Conservation (phyloP, 208 protist species). For the Trypanosoma vivax region DNA sequence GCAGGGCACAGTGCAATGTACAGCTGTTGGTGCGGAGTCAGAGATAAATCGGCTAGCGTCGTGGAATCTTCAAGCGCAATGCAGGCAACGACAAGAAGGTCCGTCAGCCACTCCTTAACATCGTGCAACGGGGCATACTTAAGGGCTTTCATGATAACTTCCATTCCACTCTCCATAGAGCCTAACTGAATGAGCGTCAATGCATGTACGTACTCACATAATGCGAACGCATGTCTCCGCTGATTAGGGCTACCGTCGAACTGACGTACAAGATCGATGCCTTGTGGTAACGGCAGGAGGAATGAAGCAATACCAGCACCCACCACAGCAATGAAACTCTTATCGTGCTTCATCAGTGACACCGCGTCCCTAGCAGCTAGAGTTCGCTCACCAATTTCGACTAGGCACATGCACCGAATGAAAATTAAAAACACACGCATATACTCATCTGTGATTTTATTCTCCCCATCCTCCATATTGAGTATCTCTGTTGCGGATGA, state of each 20-base stretch:
- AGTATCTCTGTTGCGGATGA: conserved; percentile 12
- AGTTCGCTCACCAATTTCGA: conserved; percentile 49
- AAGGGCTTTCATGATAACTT: conserved; percentile 28
- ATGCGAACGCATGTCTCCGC: conserved; percentile 28
- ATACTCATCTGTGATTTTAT: not conserved
- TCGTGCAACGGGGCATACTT: conserved; percentile 6
- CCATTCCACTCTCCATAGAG: conserved; percentile 33
- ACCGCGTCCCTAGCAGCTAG: conserved; percentile 50
- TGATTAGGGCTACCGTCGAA: conserved; percentile 5
- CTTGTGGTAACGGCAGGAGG: conserved; percentile 42
- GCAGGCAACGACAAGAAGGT: conserved; percentile 34
- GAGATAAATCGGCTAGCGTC: conserved; percentile 29
- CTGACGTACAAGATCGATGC: conserved; percentile 25
- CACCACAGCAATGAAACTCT: conserved; percentile 24
- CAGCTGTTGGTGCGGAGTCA: conserved; percentile 42
- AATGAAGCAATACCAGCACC: conserved; percentile 46
- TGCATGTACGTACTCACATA: conserved; percentile 64
- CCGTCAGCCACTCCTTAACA: conserved; percentile 27
- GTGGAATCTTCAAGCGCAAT: conserved; percentile 64
- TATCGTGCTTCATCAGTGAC: conserved; percentile 22
- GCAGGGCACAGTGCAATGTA: conserved; percentile 57
- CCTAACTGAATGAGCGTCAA: conserved; percentile 66
- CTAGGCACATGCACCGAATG: conserved; percentile 37
- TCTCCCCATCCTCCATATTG: conserved; percentile 1
- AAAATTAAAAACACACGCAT: conserved; percentile 27